Evolutionary conservation across 805 yeast genomes (phyloP).

Genomic region (Saccharomycopsis sp.): DNA sequence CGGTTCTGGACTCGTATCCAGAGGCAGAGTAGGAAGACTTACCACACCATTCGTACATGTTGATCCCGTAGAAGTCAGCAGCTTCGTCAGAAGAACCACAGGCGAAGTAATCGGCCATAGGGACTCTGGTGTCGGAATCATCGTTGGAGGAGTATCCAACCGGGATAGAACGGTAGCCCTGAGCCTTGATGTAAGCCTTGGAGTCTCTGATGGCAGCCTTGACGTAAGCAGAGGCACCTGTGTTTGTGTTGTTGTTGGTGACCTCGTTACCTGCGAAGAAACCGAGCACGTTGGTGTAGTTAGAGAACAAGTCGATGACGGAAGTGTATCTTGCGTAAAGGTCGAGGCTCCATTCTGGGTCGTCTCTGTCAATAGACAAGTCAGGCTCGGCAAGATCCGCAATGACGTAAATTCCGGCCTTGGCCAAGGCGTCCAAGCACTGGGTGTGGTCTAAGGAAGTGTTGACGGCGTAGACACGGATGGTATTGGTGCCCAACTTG

Average conservation of each 20-base stretch:
- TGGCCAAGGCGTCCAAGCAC: conserved; percentile 60
- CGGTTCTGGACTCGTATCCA: conserved; percentile 62
- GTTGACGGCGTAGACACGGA: conserved; percentile 73
- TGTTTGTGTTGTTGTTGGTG: conserved; percentile 56
- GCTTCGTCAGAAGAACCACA: conserved; percentile 63
- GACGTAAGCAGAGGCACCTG: conserved; percentile 73
- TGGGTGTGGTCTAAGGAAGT: conserved; percentile 54
- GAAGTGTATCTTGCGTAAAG: conserved; percentile 60
- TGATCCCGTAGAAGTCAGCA: conserved; percentile 78
- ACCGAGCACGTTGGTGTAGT: conserved; percentile 68
- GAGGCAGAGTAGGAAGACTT: conserved; percentile 47
- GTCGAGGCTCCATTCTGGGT: conserved; percentile 58
- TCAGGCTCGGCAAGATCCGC: conserved; percentile 73
- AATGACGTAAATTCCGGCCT: conserved; percentile 74
- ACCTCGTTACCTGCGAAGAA: conserved; percentile 88
- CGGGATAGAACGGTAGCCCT: conserved; percentile 63
- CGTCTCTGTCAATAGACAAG: conserved; percentile 51
- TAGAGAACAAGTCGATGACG: conserved; percentile 62
- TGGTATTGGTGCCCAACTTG: conserved; percentile 56
- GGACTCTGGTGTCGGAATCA: conserved; percentile 63
- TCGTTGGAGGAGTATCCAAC: conserved; percentile 82
- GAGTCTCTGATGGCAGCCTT: conserved; percentile 80
- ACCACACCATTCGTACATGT: conserved; percentile 91
- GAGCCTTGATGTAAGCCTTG: conserved; percentile 53
- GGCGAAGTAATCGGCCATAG: conserved; percentile 75